phyloP scores from a whole-genome alignment of 352 stramenopile species.

The Phytophthora quininea region DNA sequence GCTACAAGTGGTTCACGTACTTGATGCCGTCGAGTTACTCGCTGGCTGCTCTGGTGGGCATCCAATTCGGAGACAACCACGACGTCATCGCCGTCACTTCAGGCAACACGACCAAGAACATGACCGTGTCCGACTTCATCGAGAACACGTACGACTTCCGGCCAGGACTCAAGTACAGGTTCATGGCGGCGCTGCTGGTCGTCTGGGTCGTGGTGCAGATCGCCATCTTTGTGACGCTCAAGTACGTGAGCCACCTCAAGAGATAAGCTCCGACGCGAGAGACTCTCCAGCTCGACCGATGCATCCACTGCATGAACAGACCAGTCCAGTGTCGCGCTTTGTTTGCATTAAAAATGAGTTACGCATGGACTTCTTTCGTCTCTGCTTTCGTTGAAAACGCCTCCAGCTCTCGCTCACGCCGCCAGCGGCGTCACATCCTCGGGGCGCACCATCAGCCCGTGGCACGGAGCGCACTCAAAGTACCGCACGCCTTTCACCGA shows the following conservation, averaged over 20 bases:
- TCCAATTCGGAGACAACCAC: constrained; percentile 41
- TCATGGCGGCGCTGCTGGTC: constrained; percentile 53
- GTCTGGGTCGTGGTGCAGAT: constrained; percentile 63
- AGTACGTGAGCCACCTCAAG: constrained; percentile 77
- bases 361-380: constrained; percentile 7
- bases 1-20: constrained; percentile 72
- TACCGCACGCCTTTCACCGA: constrained; percentile 70
- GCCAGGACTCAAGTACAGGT: constrained; percentile 47
- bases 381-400: constrained; percentile 12
- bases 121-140: constrained; percentile 41
- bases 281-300: not conserved
- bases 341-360: not conserved
- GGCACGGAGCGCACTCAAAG: constrained; percentile 58
- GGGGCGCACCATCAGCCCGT: constrained; percentile 77
- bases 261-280: constrained; percentile 22
- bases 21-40: constrained; percentile 66
- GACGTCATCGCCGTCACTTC: constrained; percentile 22
- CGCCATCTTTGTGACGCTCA: constrained; percentile 65
- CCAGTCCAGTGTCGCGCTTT: not conserved
- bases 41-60: constrained; percentile 41
- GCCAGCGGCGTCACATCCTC: constrained; percentile 35
- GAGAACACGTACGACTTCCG: constrained; percentile 55
- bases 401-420: constrained; percentile 12
- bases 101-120: constrained; percentile 6
- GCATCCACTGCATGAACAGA: too few relatives aligned